Evolutionary conservation across 1,139 yeast genomes (phyloP), one percentile per base, ranked within the genome.

Genomic region (Yamadazyma trypodendri): DNA sequence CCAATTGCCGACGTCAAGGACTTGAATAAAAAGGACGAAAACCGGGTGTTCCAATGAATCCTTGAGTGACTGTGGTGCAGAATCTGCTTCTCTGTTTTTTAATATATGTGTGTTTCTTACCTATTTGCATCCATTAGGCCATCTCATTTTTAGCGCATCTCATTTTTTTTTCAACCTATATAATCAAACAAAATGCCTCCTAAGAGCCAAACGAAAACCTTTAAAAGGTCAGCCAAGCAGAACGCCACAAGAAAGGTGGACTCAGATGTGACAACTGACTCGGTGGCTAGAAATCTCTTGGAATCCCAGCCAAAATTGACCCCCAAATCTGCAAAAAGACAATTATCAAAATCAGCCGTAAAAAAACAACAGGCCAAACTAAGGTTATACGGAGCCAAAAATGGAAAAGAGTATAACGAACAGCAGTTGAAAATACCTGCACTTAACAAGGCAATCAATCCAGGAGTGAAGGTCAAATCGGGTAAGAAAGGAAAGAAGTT

Each of bases 401-500:
- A 79, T 54, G 77, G 78, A 31, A 77, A 76, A 49, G 79, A 72
- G 36, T 88, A 83, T 57, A 70, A 79, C 20, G 97, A 89, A 51
- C 81, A 80, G 42, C 95, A 88, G 52, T 69, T 90, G 32, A 78
- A 82, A 30, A 67, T 89, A 34, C 97, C 97, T 25, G 70, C 74
- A 20, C 72, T 90, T 52, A 92, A 92, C 59, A 82, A 76, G 50
- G 88, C 97, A 8, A 74, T 90, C 30, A 77, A 79, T 34, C 96
- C 97, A 0, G 97, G 96, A 32, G 88, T 86, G 8, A 81, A 84
- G 50, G 72, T 71, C 34, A 77, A 77, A 51, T 74, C 74, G 44
- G 97, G 97, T 37, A 92, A 90, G 63, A 92, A 90, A 65, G 97
- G 97, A 37, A 92, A 92, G 68, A 84, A 83, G 53, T 89, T 90